phyloP scores from a whole-genome alignment of 1,284 basidiomycete species.

The Apiotrichum brassicae region DNA sequence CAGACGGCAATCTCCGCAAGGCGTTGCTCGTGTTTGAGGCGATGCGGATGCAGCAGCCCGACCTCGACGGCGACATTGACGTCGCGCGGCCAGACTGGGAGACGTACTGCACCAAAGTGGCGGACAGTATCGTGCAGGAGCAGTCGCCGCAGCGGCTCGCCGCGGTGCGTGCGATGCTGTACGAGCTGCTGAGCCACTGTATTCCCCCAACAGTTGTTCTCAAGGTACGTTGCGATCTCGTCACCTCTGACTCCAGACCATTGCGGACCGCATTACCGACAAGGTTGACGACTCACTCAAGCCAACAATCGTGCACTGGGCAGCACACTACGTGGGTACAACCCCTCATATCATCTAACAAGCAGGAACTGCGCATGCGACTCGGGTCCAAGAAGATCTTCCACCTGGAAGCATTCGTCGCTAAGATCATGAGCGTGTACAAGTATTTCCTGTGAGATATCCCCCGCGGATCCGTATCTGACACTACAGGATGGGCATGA shows the following conservation, averaged over 20 bases:
- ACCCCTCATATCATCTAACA: background rate
- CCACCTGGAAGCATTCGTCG: constrained; percentile 75
- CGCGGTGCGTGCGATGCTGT: constrained; percentile 86
- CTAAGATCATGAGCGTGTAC: constrained; percentile 47
- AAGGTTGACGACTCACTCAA: constrained; percentile 82
- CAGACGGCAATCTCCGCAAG: constrained; percentile 87
- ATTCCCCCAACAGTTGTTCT: constrained; percentile 90
- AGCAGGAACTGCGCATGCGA: constrained; percentile 81
- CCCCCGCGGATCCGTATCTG: no score
- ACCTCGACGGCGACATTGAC: constrained; percentile 62
- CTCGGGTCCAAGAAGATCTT: constrained; percentile 90
- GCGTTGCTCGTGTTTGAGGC: constrained; percentile 92
- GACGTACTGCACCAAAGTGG: constrained; percentile 89
- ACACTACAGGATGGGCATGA: no score
- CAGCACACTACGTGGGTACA: constrained; percentile 78
- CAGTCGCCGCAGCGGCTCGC: constrained; percentile 87
- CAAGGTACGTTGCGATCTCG: constrained; percentile 55
- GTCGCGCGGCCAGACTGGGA: constrained; percentile 99
- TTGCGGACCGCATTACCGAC: constrained; percentile 77
- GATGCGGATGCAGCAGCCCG: constrained; percentile 88
- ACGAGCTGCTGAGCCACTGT: constrained; percentile 93
- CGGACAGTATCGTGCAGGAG: constrained; percentile 86
- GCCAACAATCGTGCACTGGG: constrained; percentile 90
- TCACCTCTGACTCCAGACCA: constrained; percentile 55
- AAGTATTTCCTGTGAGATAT: no score